Conservation (phyloP, 371 early-diverging fungal genomes). For the Gilbertella persicaria region DNA sequence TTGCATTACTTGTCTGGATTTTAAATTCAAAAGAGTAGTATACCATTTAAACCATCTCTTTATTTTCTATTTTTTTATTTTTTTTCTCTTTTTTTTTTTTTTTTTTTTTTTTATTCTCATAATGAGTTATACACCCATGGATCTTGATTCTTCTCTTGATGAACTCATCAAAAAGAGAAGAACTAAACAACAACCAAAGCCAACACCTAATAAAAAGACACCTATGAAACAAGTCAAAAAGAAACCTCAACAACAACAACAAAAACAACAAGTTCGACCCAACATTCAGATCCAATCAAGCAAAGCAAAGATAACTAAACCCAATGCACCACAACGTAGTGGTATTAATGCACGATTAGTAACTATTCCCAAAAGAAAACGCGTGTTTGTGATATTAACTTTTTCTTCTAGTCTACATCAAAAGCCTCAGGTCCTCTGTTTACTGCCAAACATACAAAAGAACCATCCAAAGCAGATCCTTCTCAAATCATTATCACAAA, state of each 20-base stretch:
- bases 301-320: conserved; percentile 21
- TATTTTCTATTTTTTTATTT: conserved; percentile 5
- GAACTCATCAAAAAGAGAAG: conserved; percentile 45
- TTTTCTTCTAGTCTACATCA: conserved; percentile 2
- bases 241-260: conserved; percentile 17
- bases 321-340: conserved; percentile 12
- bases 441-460: conserved; percentile 6
- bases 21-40: too few species aligned
- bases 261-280: conserved; percentile 7
- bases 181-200: background rate
- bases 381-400: conserved; percentile 1
- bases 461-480: conserved; percentile 29
- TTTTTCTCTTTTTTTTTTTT: conserved; percentile 2
- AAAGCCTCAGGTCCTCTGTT: conserved; percentile 8
- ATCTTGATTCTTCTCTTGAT: conserved; percentile 49
- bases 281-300: conserved; percentile 8
- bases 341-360: conserved; percentile 19
- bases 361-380: conserved; percentile 2
- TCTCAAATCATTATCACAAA: conserved; percentile 41
- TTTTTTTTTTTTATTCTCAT: background rate
- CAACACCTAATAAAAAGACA: background rate
- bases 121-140: conserved; percentile 32
- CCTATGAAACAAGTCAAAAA: conserved; percentile 2
- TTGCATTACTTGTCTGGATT: too few species aligned
- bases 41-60: too few species aligned